Percentiles rank a stretch among this genome's conserved stretches.
Evolutionary conservation across 2,329 filamentous ascomycete species (phyloP).

Genomic region (Cladosporium colombiae): DNA sequence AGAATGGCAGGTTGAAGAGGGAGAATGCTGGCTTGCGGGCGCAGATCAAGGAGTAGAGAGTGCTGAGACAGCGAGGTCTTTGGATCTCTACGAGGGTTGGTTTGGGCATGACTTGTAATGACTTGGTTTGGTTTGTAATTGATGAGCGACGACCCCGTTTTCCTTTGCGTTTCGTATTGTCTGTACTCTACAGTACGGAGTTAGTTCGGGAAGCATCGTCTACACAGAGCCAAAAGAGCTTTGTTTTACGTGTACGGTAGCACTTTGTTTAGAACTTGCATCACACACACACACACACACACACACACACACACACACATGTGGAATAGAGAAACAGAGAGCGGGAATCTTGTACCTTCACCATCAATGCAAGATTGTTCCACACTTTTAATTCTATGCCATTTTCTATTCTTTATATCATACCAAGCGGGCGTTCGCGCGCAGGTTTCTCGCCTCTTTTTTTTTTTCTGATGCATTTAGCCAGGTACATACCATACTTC

Average conservation of each 20-base stretch:
- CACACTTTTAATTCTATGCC: neutral
- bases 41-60: slow-evolving; percentile 46
- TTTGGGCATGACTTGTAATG: neutral
- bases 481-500: neutral
- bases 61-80: neutral
- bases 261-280: neutral
- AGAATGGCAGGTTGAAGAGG: slow-evolving; percentile 79
- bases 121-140: neutral
- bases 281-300: neutral
- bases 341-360: too few relatives aligned
- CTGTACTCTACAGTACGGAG: neutral
- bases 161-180: neutral
- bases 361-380: neutral
- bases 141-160: neutral
- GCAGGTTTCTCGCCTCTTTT: too few relatives aligned
- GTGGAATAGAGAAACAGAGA: neutral
- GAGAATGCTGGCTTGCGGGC: slow-evolving; percentile 70
- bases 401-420: neutral
- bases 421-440: too few relatives aligned
- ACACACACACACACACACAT: neutral
- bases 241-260: neutral
- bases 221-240: neutral
- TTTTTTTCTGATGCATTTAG: too few relatives aligned
- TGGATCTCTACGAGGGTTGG: neutral
- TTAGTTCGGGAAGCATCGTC: neutral